Conservation (phyloP, 352 stramenopile species). For the Globisporangium yorkense region DNA sequence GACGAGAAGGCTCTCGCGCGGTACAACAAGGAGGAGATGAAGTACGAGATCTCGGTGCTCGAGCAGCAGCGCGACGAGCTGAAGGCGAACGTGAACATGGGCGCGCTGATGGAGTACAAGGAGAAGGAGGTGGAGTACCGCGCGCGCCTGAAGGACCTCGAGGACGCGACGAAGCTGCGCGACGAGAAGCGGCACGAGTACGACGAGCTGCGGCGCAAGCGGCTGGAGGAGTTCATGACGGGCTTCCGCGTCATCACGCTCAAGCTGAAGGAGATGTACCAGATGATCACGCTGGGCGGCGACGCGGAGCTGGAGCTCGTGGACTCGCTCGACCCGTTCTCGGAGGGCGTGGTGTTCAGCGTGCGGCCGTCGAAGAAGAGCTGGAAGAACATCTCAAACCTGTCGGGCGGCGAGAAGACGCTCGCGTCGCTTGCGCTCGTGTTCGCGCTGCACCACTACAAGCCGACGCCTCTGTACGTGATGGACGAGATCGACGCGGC, state of each 20-base stretch:
- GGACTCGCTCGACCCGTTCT: constrained; percentile 99
- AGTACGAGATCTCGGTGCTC: constrained; percentile 91
- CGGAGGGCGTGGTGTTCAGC: constrained; percentile 98
- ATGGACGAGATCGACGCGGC: constrained; percentile 96
- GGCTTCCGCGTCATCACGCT: constrained; percentile 98
- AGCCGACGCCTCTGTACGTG: constrained; percentile 98
- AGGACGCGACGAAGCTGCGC: constrained; percentile 90
- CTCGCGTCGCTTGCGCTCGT: constrained; percentile 98
- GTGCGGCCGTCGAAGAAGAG: constrained; percentile 99
- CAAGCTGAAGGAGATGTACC: constrained; percentile 99
- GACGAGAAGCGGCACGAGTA: constrained; percentile 93
- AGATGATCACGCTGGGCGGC: constrained; percentile 96
- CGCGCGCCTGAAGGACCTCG: constrained; percentile 90
- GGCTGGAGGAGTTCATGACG: constrained; percentile 99
- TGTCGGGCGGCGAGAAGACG: constrained; percentile 99
- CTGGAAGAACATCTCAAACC: constrained; percentile 99
- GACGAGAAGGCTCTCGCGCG: constrained; percentile 70
- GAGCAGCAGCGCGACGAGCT: constrained; percentile 91
- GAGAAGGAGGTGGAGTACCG: constrained; percentile 96
- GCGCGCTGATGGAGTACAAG: constrained; percentile 87
- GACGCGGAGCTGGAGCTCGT: constrained; percentile 99
- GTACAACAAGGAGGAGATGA: constrained; percentile 90
- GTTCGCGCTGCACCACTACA: constrained; percentile 99
- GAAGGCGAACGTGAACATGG: constrained; percentile 94
- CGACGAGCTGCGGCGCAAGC: constrained; percentile 95